Evolutionary conservation across 805 yeast species (phyloP).

Genomic region (Metschnikowia lochheadii): DNA sequence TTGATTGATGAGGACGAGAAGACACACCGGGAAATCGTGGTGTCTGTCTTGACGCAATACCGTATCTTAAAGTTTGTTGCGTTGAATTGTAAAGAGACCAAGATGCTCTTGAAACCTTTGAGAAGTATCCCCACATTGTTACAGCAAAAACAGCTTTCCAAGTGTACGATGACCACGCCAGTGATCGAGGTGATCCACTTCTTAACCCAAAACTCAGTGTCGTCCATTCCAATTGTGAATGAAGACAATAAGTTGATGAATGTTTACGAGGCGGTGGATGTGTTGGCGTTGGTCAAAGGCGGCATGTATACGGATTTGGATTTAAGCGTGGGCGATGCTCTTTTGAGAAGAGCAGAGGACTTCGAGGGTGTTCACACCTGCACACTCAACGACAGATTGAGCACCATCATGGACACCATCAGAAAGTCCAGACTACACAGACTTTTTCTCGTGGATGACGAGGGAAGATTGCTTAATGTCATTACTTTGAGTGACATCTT

Average conservation of each 20-base stretch:
- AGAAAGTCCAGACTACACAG: slow-evolving; percentile 88
- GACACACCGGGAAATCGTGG: slow-evolving; percentile 90
- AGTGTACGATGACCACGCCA: slow-evolving; percentile 86
- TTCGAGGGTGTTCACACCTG: slow-evolving; percentile 98
- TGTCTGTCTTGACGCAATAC: slow-evolving; percentile 91
- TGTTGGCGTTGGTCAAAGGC: slow-evolving; percentile 85
- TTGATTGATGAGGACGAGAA: slow-evolving; percentile 91
- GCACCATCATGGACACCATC: slow-evolving; percentile 89
- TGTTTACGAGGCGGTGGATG: slow-evolving; percentile 95
- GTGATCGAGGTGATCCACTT: slow-evolving; percentile 88
- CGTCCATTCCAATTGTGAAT: slow-evolving; percentile 91
- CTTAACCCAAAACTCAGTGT: slow-evolving; percentile 73
- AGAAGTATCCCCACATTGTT: slow-evolving; percentile 66
- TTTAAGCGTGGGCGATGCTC: slow-evolving; percentile 91
- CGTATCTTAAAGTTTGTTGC: slow-evolving; percentile 94
- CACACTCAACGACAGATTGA: slow-evolving; percentile 77
- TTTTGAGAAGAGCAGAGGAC: slow-evolving; percentile 89
- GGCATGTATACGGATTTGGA: slow-evolving; percentile 89
- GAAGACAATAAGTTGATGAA: slow-evolving; percentile 65
- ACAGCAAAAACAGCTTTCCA: slow-evolving; percentile 49
- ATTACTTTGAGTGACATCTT: slow-evolving; percentile 89
- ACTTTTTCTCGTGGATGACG: slow-evolving; percentile 85
- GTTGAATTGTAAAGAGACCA: slow-evolving; percentile 91
- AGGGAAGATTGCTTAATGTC: slow-evolving; percentile 73
- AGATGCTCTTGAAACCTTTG: slow-evolving; percentile 73